Percentiles rank a stretch among this genome's conserved stretches.
These are phyloP conservation scores for Coemansia biformis DNA, from an alignment of 192 early-diverging fungal species.

Conservation along the genomic window DNA sequence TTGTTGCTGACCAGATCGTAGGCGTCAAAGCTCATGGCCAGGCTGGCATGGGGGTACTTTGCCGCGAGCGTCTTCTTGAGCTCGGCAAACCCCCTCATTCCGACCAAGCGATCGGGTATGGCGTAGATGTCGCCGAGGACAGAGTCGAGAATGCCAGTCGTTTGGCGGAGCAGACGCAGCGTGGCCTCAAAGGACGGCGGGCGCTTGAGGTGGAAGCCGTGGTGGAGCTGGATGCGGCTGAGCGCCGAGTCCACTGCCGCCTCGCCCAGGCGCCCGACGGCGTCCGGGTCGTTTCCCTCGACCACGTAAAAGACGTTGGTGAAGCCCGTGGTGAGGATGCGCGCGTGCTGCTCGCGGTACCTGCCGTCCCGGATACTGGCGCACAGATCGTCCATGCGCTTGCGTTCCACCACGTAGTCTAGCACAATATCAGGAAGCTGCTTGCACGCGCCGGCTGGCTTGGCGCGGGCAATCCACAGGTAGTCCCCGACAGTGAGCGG, in stretches of 20 bases:
- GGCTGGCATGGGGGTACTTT: conserved; percentile 23
- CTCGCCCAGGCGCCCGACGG: conserved; percentile 56
- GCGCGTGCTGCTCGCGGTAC: conserved; percentile 89
- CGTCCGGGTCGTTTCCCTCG: conserved; percentile 71
- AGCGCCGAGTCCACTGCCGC: conserved; percentile 67
- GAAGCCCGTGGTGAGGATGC: conserved; percentile 65
- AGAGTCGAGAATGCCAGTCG: conserved; percentile 55
- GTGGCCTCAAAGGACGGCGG: conserved; percentile 76
- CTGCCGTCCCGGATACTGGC: conserved; percentile 89
- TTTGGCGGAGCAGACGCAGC: conserved; percentile 63
- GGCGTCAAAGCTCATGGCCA: conserved; percentile 60
- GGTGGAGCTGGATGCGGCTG: conserved; percentile 64
- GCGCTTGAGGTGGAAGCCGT: conserved; percentile 81
- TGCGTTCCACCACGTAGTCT: conserved; percentile 85
- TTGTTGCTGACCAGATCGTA: conserved; percentile 73
- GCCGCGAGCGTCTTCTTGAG: conserved; percentile 45
- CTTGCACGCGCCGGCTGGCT: conserved; percentile 12
- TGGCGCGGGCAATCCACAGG: conserved; percentile 73
- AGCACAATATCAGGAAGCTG: conserved; percentile 64
- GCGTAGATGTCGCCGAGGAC: conserved; percentile 54
- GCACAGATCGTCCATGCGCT: conserved; percentile 89
- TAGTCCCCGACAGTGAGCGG: conserved; percentile 82
- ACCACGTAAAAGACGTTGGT: conserved; percentile 80
- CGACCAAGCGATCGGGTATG: conserved; percentile 53
- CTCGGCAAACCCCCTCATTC: conserved; percentile 50